Percentiles rank a stretch among this genome's conserved stretches.
Conservation (phyloP, 176 grass and related monocot species). For the Neostapfia colusana region DNA sequence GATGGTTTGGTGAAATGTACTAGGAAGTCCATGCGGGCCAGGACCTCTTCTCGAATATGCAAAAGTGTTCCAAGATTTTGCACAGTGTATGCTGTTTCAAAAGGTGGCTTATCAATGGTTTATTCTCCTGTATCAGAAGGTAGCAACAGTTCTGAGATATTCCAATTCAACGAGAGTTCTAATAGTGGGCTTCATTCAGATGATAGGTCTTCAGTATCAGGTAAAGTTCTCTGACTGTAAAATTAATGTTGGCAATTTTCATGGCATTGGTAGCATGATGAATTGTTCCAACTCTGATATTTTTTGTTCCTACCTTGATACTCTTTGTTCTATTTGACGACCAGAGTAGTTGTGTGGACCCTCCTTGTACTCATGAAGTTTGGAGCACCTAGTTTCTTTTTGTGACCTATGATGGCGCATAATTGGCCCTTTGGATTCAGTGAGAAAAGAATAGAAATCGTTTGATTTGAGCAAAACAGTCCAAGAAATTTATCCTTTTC, state of each 20-base stretch:
- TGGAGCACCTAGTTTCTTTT: slow-evolving; percentile 22
- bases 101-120: slow-evolving; percentile 49
- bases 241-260: neutral
- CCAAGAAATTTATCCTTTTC: slow-evolving; percentile 31
- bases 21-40: slow-evolving; percentile 50
- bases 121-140: slow-evolving; percentile 38
- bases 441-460: slow-evolving; percentile 11
- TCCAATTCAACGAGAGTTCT: slow-evolving; percentile 31
- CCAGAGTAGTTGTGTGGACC: slow-evolving; percentile 25
- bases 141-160: slow-evolving; percentile 20
- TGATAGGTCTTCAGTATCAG: slow-evolving; percentile 34
- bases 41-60: slow-evolving; percentile 42
- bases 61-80: slow-evolving; percentile 49
- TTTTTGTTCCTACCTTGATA: neutral
- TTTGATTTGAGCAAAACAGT: slow-evolving; percentile 12
- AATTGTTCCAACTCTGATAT: slow-evolving; percentile 7
- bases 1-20: slow-evolving; percentile 21
- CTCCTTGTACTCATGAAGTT: slow-evolving; percentile 27
- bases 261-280: slow-evolving; percentile 14
- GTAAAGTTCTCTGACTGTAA: slow-evolving; percentile 20
- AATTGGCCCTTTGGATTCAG: slow-evolving; percentile 3
- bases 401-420: neutral
- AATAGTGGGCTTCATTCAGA: slow-evolving; percentile 40
- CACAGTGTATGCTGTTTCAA: slow-evolving; percentile 53
- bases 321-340: slow-evolving; percentile 23